A percentile compares a stretch with the other conserved stretches of the same genome.
Evolutionary conservation across 257 asterid genomes (phyloP).

Genomic region (Nicotiana attenuata): DNA sequence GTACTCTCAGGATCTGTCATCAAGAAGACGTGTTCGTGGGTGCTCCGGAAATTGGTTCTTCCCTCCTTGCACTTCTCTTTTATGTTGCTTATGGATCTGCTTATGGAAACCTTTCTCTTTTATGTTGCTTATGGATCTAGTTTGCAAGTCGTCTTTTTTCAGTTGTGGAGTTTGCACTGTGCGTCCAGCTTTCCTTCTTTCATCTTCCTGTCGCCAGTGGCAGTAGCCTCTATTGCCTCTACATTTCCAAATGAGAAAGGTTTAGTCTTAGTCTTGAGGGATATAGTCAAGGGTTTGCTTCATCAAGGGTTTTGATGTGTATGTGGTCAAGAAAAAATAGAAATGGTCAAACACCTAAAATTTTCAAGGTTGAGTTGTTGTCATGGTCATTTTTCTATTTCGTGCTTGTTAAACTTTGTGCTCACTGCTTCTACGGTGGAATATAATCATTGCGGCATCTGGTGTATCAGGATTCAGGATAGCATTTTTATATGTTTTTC

Average conservation of each 20-base stretch:
- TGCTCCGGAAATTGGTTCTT: neutral
- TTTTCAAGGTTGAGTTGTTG: neutral
- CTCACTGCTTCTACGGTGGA: neutral
- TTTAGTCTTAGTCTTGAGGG: neutral
- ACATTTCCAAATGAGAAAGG: neutral
- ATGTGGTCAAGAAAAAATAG: neutral
- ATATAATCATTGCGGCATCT: neutral
- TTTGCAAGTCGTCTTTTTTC: neutral
- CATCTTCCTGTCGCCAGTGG: neutral
- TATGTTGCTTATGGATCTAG: neutral
- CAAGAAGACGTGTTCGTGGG: neutral
- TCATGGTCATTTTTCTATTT: neutral
- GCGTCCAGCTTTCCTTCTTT: neutral
- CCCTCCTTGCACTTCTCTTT: neutral
- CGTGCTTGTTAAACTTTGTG: neutral
- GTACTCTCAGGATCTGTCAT: neutral
- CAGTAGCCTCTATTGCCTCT: neutral
- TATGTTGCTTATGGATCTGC: neutral
- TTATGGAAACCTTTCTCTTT: too few relatives aligned
- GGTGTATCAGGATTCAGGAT: neutral
- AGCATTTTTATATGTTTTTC: neutral
- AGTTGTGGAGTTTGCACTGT: neutral
- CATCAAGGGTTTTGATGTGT: neutral
- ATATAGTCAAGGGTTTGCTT: neutral
- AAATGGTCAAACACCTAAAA: neutral